Evolutionary conservation across 345 rosid species (phyloP).

Genomic region (Anastatica hierochuntica): DNA sequence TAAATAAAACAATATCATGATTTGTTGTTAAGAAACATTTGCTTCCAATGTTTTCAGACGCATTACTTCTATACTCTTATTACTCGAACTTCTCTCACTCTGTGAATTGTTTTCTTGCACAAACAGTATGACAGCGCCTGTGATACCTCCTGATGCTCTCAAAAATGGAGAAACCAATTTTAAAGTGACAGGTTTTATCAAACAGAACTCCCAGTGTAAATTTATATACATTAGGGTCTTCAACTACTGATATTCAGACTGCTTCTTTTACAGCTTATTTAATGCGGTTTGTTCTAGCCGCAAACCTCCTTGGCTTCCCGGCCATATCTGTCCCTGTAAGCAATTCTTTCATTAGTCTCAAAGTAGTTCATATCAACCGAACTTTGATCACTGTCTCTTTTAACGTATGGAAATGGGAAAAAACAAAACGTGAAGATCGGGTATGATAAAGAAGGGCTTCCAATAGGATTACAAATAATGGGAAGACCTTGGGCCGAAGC

Average conservation of each 20-base stretch:
- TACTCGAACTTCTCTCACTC: background rate
- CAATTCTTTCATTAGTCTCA: background rate
- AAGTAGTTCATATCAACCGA: background rate
- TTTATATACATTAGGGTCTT: background rate
- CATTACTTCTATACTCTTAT: too few species aligned
- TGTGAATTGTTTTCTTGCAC: conserved; percentile 1
- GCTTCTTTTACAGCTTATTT: conserved; percentile 41
- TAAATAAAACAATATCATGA: conserved; percentile 21
- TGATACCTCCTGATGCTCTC: conserved; percentile 59
- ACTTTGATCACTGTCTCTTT: background rate
- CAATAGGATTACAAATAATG: conserved; percentile 70
- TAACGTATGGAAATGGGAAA: background rate
- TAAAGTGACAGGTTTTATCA: conserved; percentile 51
- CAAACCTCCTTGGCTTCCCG: conserved; percentile 75
- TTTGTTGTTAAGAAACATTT: background rate
- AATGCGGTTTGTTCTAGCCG: conserved; percentile 55
- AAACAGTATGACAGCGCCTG: conserved; percentile 78
- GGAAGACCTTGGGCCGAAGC: conserved; percentile 90
- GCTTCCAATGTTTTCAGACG: background rate
- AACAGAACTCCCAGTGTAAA: background rate
- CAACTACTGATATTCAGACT: background rate
- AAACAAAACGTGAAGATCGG: conserved; percentile 40
- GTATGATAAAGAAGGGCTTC: conserved; percentile 80
- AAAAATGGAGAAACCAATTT: conserved; percentile 66
- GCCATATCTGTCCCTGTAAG: conserved; percentile 80